Evolutionary conservation across 129 eudicot genomes (phyloP).

Genomic region (Kitagawia praeruptora): DNA sequence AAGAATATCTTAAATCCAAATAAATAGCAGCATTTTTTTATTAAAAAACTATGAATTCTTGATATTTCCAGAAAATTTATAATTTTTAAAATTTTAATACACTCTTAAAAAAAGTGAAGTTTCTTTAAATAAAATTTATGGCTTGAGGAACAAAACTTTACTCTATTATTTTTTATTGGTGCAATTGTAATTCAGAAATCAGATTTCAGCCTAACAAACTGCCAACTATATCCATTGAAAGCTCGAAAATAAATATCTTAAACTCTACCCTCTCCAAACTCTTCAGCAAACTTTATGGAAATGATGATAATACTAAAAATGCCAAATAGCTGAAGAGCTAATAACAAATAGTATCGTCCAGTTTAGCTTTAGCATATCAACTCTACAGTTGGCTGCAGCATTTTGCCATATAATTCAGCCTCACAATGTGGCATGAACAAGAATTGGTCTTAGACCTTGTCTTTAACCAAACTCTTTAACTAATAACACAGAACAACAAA

Average conservation of each 20-base stretch:
- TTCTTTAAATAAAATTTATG: too few relatives aligned
- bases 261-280: slow-evolving; percentile 25
- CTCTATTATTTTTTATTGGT: not conserved
- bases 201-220: slow-evolving; percentile 37
- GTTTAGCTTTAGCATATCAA: slow-evolving; percentile 25
- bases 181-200: slow-evolving; percentile 16
- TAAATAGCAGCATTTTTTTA: too few relatives aligned
- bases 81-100: too few relatives aligned
- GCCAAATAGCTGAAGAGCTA: slow-evolving; percentile 50
- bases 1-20: too few relatives aligned
- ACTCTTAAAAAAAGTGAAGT: too few relatives aligned
- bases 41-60: too few relatives aligned
- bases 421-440: slow-evolving; percentile 94
- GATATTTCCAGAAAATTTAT: too few relatives aligned
- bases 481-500: slow-evolving; percentile 48
- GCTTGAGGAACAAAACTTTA: too few relatives aligned
- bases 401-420: slow-evolving; percentile 54
- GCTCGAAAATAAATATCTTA: slow-evolving; percentile 42
- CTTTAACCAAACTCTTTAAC: slow-evolving; percentile 59
- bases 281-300: slow-evolving; percentile 24
- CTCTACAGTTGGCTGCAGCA: slow-evolving; percentile 18
- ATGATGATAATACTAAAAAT: slow-evolving; percentile 20
- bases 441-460: slow-evolving; percentile 33
- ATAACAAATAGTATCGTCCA: slow-evolving; percentile 45
- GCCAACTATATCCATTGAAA: slow-evolving; percentile 58